Conservation (phyloP, 768 basidiomycete species). For the Ephemerocybe angulata region DNA sequence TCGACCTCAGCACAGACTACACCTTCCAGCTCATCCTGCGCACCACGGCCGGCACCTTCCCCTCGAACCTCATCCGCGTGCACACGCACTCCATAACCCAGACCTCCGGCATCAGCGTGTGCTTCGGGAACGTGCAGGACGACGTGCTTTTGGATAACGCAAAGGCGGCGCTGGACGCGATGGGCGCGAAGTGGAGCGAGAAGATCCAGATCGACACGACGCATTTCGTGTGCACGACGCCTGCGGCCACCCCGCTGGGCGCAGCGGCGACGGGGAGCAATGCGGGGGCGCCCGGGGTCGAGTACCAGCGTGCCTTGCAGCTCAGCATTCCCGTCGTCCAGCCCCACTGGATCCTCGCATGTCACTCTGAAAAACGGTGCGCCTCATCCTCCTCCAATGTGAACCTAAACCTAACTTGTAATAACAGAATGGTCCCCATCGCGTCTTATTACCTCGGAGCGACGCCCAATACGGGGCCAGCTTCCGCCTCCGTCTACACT, state of each 20-base stretch:
- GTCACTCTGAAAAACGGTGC: constrained; percentile 79
- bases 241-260: constrained; percentile 61
- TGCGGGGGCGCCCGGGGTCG: constrained; percentile 65
- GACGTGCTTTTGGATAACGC: constrained; percentile 70
- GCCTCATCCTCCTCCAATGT: constrained; percentile 16
- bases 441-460: constrained; percentile 77
- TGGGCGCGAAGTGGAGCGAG: constrained; percentile 88
- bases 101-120: constrained; percentile 91
- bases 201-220: constrained; percentile 97
- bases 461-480: constrained; percentile 43
- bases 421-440: constrained; percentile 79
- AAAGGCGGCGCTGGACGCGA: constrained; percentile 74
- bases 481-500: constrained; percentile 33
- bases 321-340: constrained; percentile 93
- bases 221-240: constrained; percentile 95
- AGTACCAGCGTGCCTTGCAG: constrained; percentile 94
- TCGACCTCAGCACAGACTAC: constrained; percentile 81
- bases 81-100: constrained; percentile 93
- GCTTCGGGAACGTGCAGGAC: constrained; percentile 90
- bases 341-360: constrained; percentile 92
- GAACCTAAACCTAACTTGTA: neutral
- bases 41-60: constrained; percentile 88
- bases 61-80: constrained; percentile 78
- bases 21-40: constrained; percentile 91
- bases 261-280: constrained; percentile 52